Percentiles rank a stretch among this genome's conserved stretches.
phyloP scores from a whole-genome alignment of 495 filamentous ascomycete genomes.

The Cercophora sp. region DNA sequence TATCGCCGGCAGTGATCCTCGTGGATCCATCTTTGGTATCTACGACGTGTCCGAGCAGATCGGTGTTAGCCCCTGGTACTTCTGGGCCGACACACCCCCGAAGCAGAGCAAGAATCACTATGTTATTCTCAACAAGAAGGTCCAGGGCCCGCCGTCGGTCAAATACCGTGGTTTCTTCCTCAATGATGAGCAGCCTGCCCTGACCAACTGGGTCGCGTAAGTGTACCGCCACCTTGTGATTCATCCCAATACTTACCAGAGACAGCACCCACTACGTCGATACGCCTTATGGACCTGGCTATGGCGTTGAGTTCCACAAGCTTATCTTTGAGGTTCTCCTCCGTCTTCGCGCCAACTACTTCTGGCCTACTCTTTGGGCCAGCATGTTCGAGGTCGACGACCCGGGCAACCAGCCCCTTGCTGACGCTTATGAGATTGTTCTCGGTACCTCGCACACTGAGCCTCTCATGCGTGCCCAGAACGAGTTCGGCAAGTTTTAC shows the following conservation, averaged over 20 bases:
- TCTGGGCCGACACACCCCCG: constrained; percentile 65
- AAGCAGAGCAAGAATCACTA: constrained; percentile 53
- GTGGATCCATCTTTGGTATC: constrained; percentile 68
- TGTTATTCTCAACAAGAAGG: constrained; percentile 47
- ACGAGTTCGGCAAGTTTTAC: constrained; percentile 62
- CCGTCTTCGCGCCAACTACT: constrained; percentile 65
- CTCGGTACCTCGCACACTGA: constrained; percentile 71
- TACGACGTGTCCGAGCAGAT: constrained; percentile 75
- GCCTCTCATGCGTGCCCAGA: constrained; percentile 67
- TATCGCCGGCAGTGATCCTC: constrained; percentile 64
- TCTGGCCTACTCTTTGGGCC: constrained; percentile 72
- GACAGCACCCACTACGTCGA: constrained; percentile 30
- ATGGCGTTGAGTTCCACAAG: constrained; percentile 60
- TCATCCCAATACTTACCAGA: neutral
- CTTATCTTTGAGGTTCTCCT: constrained; percentile 70
- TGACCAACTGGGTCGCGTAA: constrained; percentile 64
- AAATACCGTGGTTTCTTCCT: constrained; percentile 78
- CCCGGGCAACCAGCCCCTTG: constrained; percentile 59
- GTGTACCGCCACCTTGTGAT: neutral
- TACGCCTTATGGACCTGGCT: constrained; percentile 54
- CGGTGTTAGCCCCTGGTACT: constrained; percentile 74
- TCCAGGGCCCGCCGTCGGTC: constrained; percentile 60
- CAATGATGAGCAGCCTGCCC: constrained; percentile 70
- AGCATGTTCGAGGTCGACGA: constrained; percentile 71
- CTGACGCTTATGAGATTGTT: constrained; percentile 69